Conservation (phyloP, 2,329 filamentous ascomycete species). For the Arthrinium puccinioides region DNA sequence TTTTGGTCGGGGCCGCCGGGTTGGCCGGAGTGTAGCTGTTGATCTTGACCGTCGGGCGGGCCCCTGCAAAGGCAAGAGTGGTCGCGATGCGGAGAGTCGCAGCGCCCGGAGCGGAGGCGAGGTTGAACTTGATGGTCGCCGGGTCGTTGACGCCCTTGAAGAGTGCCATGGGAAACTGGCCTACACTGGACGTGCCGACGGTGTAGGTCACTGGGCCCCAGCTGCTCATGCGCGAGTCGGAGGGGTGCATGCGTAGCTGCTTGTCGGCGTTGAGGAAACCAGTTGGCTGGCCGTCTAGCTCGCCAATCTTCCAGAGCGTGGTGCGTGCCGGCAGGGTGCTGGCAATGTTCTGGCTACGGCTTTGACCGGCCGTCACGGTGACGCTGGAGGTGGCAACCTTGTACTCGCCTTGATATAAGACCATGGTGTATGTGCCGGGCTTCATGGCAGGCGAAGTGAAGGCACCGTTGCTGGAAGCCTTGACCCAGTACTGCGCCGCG, state of each 20-base stretch:
- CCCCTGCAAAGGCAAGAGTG: conserved; percentile 54
- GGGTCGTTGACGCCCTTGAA: conserved; percentile 54
- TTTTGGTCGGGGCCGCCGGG: conserved; percentile 50
- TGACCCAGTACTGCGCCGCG: conserved; percentile 58
- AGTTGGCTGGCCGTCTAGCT: conserved; percentile 56
- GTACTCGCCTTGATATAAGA: conserved; percentile 54
- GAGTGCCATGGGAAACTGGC: conserved; percentile 58
- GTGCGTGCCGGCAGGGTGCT: conserved; percentile 33
- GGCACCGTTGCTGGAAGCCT: conserved; percentile 42
- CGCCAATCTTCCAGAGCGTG: conserved; percentile 56
- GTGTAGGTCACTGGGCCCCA: conserved; percentile 57
- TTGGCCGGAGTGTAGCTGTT: conserved; percentile 44
- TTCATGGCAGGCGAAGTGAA: conserved; percentile 62
- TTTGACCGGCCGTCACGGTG: conserved; percentile 42
- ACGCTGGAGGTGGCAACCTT: conserved; percentile 43
- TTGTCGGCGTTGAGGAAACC: conserved; percentile 63
- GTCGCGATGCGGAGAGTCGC: conserved; percentile 59
- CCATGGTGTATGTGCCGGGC: conserved; percentile 61
- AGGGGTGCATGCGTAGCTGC: conserved; percentile 61
- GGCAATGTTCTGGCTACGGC: conserved; percentile 42
- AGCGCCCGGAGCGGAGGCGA: conserved; percentile 40
- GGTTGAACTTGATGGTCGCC: conserved; percentile 52
- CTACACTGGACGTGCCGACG: conserved; percentile 43
- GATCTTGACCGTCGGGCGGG: conserved; percentile 47
- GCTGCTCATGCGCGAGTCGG: conserved; percentile 53